Evolutionary conservation across 345 rosid genomes (phyloP).

Genomic region (Lepidium africanum): DNA sequence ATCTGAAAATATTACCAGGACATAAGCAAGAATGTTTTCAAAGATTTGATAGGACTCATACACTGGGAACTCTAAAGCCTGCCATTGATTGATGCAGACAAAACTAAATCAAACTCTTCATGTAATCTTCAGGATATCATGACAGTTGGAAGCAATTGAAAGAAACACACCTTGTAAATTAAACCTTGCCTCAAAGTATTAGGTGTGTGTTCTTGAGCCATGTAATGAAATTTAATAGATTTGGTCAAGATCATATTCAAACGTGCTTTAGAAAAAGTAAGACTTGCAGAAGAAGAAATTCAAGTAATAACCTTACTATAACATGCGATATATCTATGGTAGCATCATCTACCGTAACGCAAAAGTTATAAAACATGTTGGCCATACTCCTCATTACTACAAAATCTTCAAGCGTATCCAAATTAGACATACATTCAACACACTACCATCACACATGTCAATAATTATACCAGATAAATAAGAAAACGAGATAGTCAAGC

Average conservation of each 20-base stretch:
- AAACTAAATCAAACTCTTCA: constrained; percentile 1
- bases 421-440: too few relatives aligned
- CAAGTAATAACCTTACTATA: constrained; percentile 46
- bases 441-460: too few relatives aligned
- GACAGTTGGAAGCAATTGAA: constrained; percentile 1
- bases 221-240: constrained; percentile 23
- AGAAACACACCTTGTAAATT: constrained; percentile 59
- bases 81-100: constrained; percentile 22
- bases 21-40: neutral
- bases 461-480: too few relatives aligned
- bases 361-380: constrained; percentile 88
- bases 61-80: constrained; percentile 89
- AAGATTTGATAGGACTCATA: constrained; percentile 30
- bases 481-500: too few relatives aligned
- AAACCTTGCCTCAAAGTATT: constrained; percentile 90
- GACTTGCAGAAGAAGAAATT: neutral
- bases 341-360: constrained; percentile 92
- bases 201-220: constrained; percentile 95
- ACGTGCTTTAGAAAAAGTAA: neutral
- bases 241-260: constrained; percentile 4
- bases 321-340: constrained; percentile 95
- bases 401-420: constrained; percentile 30
- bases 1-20: neutral
- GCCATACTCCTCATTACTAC: constrained; percentile 91
- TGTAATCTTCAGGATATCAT: neutral